Evolutionary conservation across 495 filamentous ascomycete genomes (phyloP).

Genomic region (Lophiostoma macrostomum): DNA sequence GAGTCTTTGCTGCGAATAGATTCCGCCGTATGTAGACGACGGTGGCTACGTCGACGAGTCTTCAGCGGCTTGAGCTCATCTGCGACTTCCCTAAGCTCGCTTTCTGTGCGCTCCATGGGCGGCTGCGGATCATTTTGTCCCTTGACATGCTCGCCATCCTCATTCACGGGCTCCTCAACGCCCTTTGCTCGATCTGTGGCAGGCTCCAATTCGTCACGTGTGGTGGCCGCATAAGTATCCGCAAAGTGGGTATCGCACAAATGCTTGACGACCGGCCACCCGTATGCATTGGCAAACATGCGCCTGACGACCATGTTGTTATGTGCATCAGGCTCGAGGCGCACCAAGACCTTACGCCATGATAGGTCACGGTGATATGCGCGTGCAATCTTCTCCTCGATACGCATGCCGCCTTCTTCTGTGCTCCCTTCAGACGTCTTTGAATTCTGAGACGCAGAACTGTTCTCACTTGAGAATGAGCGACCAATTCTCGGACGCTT

Average conservation of each 20-base stretch:
- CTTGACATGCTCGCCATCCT: constrained; percentile 54
- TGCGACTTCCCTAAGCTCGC: constrained; percentile 39
- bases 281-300: constrained; percentile 95
- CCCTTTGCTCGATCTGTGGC: constrained; percentile 51
- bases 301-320: constrained; percentile 97
- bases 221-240: constrained; percentile 57
- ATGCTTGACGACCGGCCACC: constrained; percentile 95
- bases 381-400: constrained; percentile 95
- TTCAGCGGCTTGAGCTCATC: constrained; percentile 39
- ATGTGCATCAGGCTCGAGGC: constrained; percentile 94
- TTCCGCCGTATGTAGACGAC: neutral
- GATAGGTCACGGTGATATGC: constrained; percentile 86
- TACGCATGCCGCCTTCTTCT: constrained; percentile 62
- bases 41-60: neutral
- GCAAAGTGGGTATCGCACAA: constrained; percentile 90
- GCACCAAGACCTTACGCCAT: constrained; percentile 95
- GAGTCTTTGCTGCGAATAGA: constrained; percentile 30
- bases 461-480: constrained; percentile 44
- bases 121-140: constrained; percentile 63
- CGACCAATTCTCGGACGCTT: constrained; percentile 51
- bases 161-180: constrained; percentile 37
- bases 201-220: constrained; percentile 56
- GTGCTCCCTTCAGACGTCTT: constrained; percentile 24
- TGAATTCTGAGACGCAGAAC: constrained; percentile 11
- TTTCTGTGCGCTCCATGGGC: constrained; percentile 58